Conservation (phyloP, 2,329 filamentous ascomycete genomes). For the Alternaria viburni region DNA sequence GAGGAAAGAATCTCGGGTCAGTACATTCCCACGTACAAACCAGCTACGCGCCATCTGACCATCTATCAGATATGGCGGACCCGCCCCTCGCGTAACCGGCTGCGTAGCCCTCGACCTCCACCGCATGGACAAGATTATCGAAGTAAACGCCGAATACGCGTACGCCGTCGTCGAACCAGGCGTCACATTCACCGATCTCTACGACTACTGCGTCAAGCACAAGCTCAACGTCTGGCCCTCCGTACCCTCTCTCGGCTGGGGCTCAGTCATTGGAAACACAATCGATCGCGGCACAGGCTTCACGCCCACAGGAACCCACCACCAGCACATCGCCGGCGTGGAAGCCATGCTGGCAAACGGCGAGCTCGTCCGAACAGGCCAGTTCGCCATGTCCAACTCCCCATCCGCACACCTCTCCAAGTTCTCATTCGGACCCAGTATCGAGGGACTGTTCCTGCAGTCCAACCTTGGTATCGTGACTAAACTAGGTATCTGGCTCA, state of each 20-base stretch:
- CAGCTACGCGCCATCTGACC: not conserved
- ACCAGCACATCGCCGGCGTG: constrained; percentile 47
- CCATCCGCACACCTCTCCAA: constrained; percentile 49
- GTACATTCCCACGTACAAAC: not conserved
- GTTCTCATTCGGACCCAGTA: constrained; percentile 48
- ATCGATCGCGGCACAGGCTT: constrained; percentile 53
- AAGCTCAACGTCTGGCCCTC: constrained; percentile 44
- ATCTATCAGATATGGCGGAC: constrained; percentile 34
- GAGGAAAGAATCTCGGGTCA: constrained; percentile 47
- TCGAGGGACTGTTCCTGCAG: constrained; percentile 58
- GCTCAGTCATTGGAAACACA: constrained; percentile 46
- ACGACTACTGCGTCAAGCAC: constrained; percentile 39
- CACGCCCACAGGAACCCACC: constrained; percentile 46
- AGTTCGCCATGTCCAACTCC: constrained; percentile 52
- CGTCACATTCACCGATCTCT: constrained; percentile 40
- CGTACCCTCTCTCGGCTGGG: constrained; percentile 44
- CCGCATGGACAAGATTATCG: constrained; percentile 53
- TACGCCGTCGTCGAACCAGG: constrained; percentile 54
- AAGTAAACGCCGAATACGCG: constrained; percentile 53
- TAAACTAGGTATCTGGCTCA: constrained; percentile 44
- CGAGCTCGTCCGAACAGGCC: constrained; percentile 43
- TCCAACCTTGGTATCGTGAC: constrained; percentile 61
- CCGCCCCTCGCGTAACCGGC: constrained; percentile 46
- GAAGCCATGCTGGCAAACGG: constrained; percentile 47
- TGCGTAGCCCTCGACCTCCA: constrained; percentile 45